Evolutionary conservation across 2,329 filamentous ascomycete species (phyloP).

Genomic region (Samsoniella hepiali): DNA sequence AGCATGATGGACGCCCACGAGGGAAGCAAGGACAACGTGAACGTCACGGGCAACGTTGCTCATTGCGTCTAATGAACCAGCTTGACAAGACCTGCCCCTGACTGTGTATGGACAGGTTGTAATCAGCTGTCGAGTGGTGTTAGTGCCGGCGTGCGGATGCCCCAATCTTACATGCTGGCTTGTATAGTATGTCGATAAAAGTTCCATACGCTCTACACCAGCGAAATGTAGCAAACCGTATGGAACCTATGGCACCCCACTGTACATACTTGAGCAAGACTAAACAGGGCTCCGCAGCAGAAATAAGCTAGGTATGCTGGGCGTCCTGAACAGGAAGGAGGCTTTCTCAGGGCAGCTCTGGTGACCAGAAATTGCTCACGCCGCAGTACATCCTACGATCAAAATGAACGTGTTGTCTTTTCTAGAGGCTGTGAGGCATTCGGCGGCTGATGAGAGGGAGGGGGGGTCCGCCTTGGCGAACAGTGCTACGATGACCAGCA

Average conservation of each 20-base stretch:
- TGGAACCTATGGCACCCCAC: too few relatives aligned
- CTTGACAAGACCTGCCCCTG: neutral
- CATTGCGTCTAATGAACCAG: neutral
- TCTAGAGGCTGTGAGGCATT: neutral
- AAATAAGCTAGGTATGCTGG: conserved; percentile 1
- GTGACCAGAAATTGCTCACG: neutral
- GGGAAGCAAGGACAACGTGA: neutral
- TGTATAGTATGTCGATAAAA: neutral
- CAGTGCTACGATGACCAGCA: neutral
- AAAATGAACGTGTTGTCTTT: neutral
- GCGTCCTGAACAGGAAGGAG: conserved; percentile 8
- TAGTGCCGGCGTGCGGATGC: neutral
- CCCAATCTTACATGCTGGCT: neutral
- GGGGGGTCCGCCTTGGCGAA: neutral
- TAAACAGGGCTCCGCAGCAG: neutral
- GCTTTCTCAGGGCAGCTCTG: neutral
- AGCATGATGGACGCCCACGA: neutral
- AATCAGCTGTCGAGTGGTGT: neutral
- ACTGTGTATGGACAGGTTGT: neutral
- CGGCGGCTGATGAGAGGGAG: neutral
- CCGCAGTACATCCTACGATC: neutral
- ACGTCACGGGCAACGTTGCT: conserved; percentile 9
- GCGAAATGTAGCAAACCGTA: too few relatives aligned
- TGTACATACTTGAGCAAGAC: neutral
- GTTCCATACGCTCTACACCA: too few relatives aligned